Evolutionary conservation across 768 basidiomycete genomes (phyloP).

Genomic region (Mycena galopus): DNA sequence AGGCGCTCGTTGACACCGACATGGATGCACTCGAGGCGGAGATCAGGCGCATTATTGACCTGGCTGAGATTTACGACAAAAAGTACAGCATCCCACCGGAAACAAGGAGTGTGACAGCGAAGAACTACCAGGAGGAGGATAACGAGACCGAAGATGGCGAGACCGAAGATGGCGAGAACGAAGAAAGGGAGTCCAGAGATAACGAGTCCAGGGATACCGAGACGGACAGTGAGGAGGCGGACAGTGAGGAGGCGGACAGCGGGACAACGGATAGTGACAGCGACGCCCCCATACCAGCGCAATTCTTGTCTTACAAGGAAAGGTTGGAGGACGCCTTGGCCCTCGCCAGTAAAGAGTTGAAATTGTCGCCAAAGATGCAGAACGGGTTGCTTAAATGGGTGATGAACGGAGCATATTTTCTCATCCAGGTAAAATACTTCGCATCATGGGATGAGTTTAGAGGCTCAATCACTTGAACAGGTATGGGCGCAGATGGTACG

Average conservation of each 20-base stretch:
- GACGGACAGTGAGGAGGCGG: neutral
- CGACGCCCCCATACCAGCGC: too few relatives aligned
- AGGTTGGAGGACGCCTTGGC: neutral
- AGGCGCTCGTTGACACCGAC: neutral
- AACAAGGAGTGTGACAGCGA: neutral
- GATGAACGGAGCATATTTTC: slow-evolving; percentile 10
- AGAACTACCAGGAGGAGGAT: neutral
- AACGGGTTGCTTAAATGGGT: neutral
- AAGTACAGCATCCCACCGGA: slow-evolving; percentile 6
- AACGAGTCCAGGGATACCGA: too few relatives aligned
- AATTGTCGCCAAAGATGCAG: neutral
- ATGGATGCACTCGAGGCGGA: neutral
- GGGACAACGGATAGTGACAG: too few relatives aligned
- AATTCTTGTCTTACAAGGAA: neutral
- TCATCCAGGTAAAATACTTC: slow-evolving; percentile 14
- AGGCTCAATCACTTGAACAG: neutral
- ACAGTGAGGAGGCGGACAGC: too few relatives aligned
- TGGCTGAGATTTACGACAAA: neutral
- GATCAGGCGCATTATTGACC: neutral
- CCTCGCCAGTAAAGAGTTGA: neutral
- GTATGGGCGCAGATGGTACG: slow-evolving; percentile 25
- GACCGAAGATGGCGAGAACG: neutral
- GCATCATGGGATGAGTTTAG: neutral
- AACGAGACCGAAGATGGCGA: neutral
- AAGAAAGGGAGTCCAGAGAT: neutral